Percentiles rank a stretch among this genome's conserved stretches.
Evolutionary conservation across 2,329 filamentous ascomycete species (phyloP).

Genomic region (Aspergillus ibericus): DNA sequence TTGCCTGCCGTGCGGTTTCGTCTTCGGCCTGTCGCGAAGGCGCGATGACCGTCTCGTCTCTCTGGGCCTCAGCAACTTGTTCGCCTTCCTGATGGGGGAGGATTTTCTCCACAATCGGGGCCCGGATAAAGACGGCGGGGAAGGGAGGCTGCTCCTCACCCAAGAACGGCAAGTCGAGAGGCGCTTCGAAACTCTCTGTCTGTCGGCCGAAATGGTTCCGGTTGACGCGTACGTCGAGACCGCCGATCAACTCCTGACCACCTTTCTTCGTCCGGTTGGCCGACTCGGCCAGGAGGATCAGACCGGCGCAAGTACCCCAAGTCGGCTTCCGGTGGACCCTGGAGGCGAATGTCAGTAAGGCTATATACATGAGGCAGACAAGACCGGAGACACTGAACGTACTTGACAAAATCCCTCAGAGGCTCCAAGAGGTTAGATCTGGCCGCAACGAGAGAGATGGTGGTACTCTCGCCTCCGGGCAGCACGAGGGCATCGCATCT

Average conservation of each 20-base stretch:
- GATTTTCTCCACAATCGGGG: constrained; percentile 86
- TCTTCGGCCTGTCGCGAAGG: constrained; percentile 53
- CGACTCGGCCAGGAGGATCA: constrained; percentile 85
- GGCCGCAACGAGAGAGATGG: constrained; percentile 83
- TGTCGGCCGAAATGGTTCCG: constrained; percentile 95
- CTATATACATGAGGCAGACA: constrained; percentile 7
- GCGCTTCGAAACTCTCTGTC: constrained; percentile 82
- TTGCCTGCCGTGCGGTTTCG: constrained; percentile 44
- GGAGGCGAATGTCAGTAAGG: constrained; percentile 18
- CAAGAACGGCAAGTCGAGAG: constrained; percentile 72
- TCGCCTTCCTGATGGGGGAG: constrained; percentile 55
- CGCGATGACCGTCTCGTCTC: constrained; percentile 57
- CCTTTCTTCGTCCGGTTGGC: constrained; percentile 87
- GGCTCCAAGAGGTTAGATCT: constrained; percentile 80
- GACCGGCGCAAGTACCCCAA: constrained; percentile 94
- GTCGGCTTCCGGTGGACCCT: constrained; percentile 76
- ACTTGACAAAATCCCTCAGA: constrained; percentile 88
- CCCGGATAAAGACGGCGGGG: constrained; percentile 86
- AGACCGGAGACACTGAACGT: constrained; percentile 34
- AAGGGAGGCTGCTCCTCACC: constrained; percentile 54
- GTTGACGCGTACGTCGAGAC: constrained; percentile 84
- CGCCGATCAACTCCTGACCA: constrained; percentile 90
- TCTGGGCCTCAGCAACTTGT: constrained; percentile 51
- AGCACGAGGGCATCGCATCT: constrained; percentile 81
- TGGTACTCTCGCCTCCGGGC: constrained; percentile 92